phyloP scores from a whole-genome alignment of 108 stramenopile genomes.

The Conticribra weissflogii region DNA sequence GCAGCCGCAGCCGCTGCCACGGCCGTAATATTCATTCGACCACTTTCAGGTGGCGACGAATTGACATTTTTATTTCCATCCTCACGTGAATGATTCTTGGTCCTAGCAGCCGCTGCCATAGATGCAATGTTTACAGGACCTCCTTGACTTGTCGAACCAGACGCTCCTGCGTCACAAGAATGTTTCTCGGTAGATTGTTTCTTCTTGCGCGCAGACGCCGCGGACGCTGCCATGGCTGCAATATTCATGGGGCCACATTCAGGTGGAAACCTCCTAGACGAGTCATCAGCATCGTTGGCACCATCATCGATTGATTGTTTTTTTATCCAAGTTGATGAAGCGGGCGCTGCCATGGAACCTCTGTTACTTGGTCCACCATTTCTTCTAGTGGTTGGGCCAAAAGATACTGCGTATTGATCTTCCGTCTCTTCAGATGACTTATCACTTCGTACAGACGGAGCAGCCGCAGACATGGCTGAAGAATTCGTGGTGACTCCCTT shows the following conservation, averaged over 20 bases:
- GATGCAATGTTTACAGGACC: constrained; percentile 9
- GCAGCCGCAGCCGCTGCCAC: no score
- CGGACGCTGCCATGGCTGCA: no score
- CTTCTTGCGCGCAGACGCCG: neutral
- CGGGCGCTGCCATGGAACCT: no score
- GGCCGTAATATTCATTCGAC: no score
- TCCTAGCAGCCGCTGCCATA: constrained; percentile 20
- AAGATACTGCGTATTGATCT: neutral
- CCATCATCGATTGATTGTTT: no score
- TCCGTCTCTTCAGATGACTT: neutral
- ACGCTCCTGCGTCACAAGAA: neutral
- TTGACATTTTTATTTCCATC: neutral
- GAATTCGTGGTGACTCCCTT: neutral
- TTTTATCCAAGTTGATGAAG: no score
- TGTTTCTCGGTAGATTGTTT: neutral
- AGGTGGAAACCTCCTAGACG: no score
- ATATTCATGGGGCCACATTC: no score
- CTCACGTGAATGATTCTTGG: neutral
- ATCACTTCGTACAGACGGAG: neutral
- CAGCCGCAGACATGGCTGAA: neutral
- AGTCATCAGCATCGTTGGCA: no score
- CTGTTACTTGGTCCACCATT: neutral
- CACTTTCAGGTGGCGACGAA: neutral
- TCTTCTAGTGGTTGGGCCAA: neutral
- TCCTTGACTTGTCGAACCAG: neutral